These are phyloP conservation scores for Letharia columbiana DNA, from an alignment of 495 filamentous ascomycete species.

Conservation along the genomic window DNA sequence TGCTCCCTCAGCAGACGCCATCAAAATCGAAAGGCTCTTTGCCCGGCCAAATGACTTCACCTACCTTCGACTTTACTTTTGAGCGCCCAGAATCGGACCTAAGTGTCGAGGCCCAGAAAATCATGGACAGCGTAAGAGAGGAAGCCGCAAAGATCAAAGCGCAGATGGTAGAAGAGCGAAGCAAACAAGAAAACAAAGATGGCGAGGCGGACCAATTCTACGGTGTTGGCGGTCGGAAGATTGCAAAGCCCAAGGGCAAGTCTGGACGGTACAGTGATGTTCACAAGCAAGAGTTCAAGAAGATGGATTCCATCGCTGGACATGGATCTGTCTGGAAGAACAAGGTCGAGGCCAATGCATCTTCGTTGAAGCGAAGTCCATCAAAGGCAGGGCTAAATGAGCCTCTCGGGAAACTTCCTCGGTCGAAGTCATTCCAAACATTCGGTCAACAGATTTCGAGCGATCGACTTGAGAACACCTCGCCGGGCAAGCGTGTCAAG, in stretches of 20 bases:
- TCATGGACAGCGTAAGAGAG: constrained; percentile 69
- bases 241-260: constrained; percentile 71
- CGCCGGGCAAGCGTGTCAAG: constrained; percentile 57
- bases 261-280: constrained; percentile 66
- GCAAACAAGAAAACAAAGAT: constrained; percentile 35
- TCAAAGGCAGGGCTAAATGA: constrained; percentile 13
- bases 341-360: constrained; percentile 44
- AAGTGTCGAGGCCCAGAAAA: constrained; percentile 59
- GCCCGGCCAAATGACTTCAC: constrained; percentile 38
- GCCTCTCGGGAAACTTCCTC: constrained; percentile 8
- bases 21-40: constrained; percentile 36
- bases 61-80: constrained; percentile 69
- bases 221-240: constrained; percentile 49
- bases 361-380: constrained; percentile 57
- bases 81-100: constrained; percentile 51
- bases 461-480: constrained; percentile 30
- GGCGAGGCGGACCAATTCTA: constrained; percentile 31
- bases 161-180: constrained; percentile 49
- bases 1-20: constrained; percentile 24
- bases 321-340: constrained; percentile 74
- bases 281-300: constrained; percentile 83
- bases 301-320: constrained; percentile 89
- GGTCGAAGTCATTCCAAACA: constrained; percentile 31
- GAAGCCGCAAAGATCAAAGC: constrained; percentile 60
- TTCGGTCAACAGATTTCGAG: constrained; percentile 22